Evolutionary conservation across 2,329 filamentous ascomycete genomes (phyloP), one percentile per base, ranked within the genome.

Genomic region (Fusarium sp.): DNA sequence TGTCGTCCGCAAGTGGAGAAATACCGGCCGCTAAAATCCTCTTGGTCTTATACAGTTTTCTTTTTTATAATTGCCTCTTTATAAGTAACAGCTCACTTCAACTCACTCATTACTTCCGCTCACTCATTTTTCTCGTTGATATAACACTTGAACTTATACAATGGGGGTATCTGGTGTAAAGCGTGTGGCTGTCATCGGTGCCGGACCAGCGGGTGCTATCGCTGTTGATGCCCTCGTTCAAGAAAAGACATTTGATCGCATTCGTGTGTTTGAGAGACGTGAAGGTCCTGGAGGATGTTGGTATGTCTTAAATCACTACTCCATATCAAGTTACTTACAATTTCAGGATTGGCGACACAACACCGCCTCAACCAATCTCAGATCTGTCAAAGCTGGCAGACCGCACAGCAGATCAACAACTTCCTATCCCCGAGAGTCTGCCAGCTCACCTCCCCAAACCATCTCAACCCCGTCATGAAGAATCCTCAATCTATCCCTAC

Each of bases 211-310:
- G 5, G 88, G 88, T 4, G 85, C 86, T 14, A 89, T 90, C 58
- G 78, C 87, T 0, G 84, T 89, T 5, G 87, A 90, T 79, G 88
- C 88, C 7, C 77, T 90, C 30, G 83, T 82, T 26, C 83, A 87
- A 73, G 89, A 91, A 74, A 81, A 87, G 65, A 74, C 79, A 1
- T 90, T 90, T 71, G 85, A 89, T 61, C 76, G 81, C 4, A 87
- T 90, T 57, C 83, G 86, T 8, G 86, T 90, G 0, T 91, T 90
- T 73, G 89, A 91, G 74, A 81, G 88, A 28, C 83, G 87, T 52
- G 86, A 88, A 64, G 82, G 81, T 16, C 81, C 87, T 2, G 89
- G 88, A 52, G 89, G 89, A 19, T 89, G 86, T 57, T 91, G 88
- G 89, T 89, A 75, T 82, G 48, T 50, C 19, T 28, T n/a, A 13